Conservation (phyloP, 345 rosid genomes). For the Camelina sativa region DNA sequence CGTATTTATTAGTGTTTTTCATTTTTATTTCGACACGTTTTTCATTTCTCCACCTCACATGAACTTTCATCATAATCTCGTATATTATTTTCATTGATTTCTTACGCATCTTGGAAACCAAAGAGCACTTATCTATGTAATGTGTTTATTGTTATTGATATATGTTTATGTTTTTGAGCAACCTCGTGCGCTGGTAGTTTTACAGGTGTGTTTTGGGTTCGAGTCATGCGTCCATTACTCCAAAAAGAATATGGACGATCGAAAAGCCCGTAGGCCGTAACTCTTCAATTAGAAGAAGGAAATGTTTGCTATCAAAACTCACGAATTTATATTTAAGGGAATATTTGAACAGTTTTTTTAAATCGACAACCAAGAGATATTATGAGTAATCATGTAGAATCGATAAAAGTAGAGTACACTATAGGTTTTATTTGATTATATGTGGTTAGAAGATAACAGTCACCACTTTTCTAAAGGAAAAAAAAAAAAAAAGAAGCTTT, state of each 20-base stretch:
- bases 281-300: neutral
- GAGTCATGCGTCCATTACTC: neutral
- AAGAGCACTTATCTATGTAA: neutral
- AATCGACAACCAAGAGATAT: neutral
- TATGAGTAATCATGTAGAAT: neutral
- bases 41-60: slow-evolving; percentile 31
- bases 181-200: no score
- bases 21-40: slow-evolving; percentile 12
- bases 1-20: slow-evolving; percentile 7
- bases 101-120: neutral
- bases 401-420: neutral
- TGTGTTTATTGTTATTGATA: neutral
- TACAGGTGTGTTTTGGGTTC: neutral
- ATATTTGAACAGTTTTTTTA: no score
- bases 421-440: neutral
- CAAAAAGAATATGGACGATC: neutral
- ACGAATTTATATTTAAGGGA: no score
- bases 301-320: neutral
- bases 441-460: slow-evolving; percentile 7
- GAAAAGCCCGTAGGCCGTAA: neutral
- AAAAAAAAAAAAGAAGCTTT: neutral
- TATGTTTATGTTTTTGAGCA: neutral
- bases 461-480: slow-evolving; percentile 14
- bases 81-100: slow-evolving; percentile 3
- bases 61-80: slow-evolving; percentile 2